Evolutionary conservation across 2,329 filamentous ascomycete genomes (phyloP).

Genomic region (Fusarium oligoseptatum): DNA sequence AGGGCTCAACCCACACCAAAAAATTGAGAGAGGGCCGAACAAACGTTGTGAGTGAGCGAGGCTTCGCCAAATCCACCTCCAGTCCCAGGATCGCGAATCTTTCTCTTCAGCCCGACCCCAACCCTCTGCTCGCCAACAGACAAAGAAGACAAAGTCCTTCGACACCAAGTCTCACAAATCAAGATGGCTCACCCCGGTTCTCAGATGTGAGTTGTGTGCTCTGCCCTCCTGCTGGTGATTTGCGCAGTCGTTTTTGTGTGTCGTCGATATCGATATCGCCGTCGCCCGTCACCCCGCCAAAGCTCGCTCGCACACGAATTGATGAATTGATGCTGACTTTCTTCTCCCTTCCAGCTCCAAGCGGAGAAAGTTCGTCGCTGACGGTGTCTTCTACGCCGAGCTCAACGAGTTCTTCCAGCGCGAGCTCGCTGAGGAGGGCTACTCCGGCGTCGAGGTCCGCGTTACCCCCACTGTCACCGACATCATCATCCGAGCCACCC

Average conservation of each 20-base stretch:
- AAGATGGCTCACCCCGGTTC: conserved; percentile 72
- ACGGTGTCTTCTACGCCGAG: conserved; percentile 99
- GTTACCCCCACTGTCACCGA: conserved; percentile 99
- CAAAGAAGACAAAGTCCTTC: conserved; percentile 44
- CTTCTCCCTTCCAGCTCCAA: conserved; percentile 74
- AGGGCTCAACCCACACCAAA: conserved; percentile 53
- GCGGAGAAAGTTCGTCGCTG: conserved; percentile 94
- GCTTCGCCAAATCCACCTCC: conserved; percentile 45
- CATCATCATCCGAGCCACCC: conserved; percentile 99
- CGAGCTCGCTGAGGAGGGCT: conserved; percentile 99
- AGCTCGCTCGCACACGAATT: conserved; percentile 9
- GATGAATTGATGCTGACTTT: conserved; percentile 32
- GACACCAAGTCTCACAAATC: conserved; percentile 52
- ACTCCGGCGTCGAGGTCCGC: conserved; percentile 99
- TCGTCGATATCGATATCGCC: not conserved
- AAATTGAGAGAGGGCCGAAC: conserved; percentile 42
- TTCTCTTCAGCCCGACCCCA: conserved; percentile 49
- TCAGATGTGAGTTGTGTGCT: conserved; percentile 70
- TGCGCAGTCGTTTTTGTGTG: not conserved
- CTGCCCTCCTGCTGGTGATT: not conserved
- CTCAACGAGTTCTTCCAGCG: conserved; percentile 99
- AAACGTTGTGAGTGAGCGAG: conserved; percentile 41
- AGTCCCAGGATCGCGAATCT: conserved; percentile 49
- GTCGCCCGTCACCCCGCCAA: conserved; percentile 27
- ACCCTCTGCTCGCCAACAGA: conserved; percentile 54